A percentile compares a stretch with the other conserved stretches of the same genome.
These are phyloP conservation scores for Rhizopus arrhizus DNA, from an alignment of 371 early-diverging fungal species.

Conservation along the genomic window DNA sequence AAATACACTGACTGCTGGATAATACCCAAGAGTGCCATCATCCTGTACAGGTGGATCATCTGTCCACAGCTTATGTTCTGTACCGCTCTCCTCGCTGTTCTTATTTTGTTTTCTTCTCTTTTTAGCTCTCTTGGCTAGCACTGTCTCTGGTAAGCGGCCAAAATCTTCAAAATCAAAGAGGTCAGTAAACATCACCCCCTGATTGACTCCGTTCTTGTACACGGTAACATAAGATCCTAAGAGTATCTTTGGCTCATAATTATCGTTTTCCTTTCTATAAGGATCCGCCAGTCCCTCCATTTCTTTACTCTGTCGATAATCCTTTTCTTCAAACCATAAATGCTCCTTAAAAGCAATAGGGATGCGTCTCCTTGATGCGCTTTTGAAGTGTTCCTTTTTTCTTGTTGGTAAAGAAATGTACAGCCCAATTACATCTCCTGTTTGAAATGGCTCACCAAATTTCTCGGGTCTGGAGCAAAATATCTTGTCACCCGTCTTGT, in stretches of 20 bases:
- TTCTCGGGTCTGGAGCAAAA: slow-evolving; percentile 59
- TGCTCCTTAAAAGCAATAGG: slow-evolving; percentile 66
- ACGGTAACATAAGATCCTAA: slow-evolving; percentile 57
- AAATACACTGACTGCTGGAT: slow-evolving; percentile 69
- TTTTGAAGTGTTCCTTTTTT: slow-evolving; percentile 43
- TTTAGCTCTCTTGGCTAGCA: slow-evolving; percentile 37
- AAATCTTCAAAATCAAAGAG: slow-evolving; percentile 59
- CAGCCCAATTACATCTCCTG: slow-evolving; percentile 73
- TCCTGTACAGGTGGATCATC: slow-evolving; percentile 61
- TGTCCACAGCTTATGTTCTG: slow-evolving; percentile 43
- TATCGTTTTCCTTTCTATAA: slow-evolving; percentile 30
- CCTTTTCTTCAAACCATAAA: slow-evolving; percentile 71
- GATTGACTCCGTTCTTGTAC: slow-evolving; percentile 70
- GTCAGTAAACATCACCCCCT: slow-evolving; percentile 66
- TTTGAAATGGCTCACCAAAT: slow-evolving; percentile 63
- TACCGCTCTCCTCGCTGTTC: slow-evolving; percentile 36
- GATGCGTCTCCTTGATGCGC: slow-evolving; percentile 56
- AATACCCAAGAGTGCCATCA: slow-evolving; percentile 73
- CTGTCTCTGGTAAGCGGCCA: slow-evolving; percentile 47
- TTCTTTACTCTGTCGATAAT: slow-evolving; percentile 61
- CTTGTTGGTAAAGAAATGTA: slow-evolving; percentile 62
- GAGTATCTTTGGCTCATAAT: slow-evolving; percentile 39
- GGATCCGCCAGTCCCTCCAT: slow-evolving; percentile 56
- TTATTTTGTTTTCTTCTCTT: slow-evolving; percentile 41
- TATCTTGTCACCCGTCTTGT: slow-evolving; percentile 66